Base-by-base conservation (phyloP, 441 rosid species). In the Francoa sonchifolia region DNA sequence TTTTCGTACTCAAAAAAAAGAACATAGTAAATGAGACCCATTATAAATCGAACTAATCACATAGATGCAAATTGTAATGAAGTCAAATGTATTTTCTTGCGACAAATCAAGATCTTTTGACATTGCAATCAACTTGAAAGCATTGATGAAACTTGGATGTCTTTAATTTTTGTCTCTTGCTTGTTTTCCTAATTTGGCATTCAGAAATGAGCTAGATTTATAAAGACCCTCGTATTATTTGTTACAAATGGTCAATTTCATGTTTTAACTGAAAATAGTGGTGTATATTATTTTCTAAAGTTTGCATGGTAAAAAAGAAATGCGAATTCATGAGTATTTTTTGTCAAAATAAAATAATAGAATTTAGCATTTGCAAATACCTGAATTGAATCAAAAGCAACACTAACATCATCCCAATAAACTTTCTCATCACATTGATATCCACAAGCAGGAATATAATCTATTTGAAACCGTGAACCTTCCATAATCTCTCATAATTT, bases 111-210 rank as follows among this genome's bases (percentile, higher is more conserved):
- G 81, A 58, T 84, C 95, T 25, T 71, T 57, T 13, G 94, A 85
- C 95, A 82, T 84, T 50, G 95, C 95, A 68, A 84, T 84, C 68
- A 84, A 59, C 37, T 82, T 81, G 57, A 89, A 89, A 42, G 95
- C 97, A 51, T 82, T 84, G 58, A 89, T 82, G 64, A 79, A 89
- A 48, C 63, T 82, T 17, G 38, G 22, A 42, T 82, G 57, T 32
- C 53, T 58, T 2, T 58, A 58, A 61, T 73, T 50, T 62, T 62
- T 53, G 53, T 55, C 53, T 66, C 79, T 44, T 50, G 17, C 0
- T 38, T 58, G 39, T 65, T 50, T 15, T 76, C 94, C 97, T 88
- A 75, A 47, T 37, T 19, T 47, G 39, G 65, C 45, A 39, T 47
- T 47, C 50, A 22, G 25, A 38, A 33, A 42, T 41, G n/a, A n/a